Evolutionary conservation across 2,329 filamentous ascomycete species (phyloP).

Genomic region (Scedosporium dehoogii): DNA sequence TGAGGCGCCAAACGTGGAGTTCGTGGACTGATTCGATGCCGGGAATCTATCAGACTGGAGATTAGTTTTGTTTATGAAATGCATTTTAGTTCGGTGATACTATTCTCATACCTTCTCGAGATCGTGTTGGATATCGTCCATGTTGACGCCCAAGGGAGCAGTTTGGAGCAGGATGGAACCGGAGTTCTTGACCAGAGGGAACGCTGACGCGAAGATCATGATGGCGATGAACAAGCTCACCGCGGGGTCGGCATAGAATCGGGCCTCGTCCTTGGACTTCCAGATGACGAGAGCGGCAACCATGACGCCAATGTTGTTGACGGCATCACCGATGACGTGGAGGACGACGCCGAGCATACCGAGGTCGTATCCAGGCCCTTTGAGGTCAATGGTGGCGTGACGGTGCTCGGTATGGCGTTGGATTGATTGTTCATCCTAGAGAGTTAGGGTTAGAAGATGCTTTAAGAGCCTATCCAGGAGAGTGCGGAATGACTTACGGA

Average conservation of each 20-base stretch:
- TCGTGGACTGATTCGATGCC: slow-evolving; percentile 61
- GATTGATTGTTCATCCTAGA: not conserved
- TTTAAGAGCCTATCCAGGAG: slow-evolving; percentile 7
- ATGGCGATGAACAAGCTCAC: slow-evolving; percentile 59
- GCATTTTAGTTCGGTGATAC: not conserved
- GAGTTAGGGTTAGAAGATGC: not conserved
- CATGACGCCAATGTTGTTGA: slow-evolving; percentile 71
- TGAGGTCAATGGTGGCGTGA: slow-evolving; percentile 25
- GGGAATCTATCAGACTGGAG: slow-evolving; percentile 37
- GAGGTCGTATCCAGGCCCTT: slow-evolving; percentile 43
- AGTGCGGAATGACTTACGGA: slow-evolving; percentile 8
- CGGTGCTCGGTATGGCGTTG: slow-evolving; percentile 37
- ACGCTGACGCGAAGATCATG: slow-evolving; percentile 58
- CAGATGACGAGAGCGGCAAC: slow-evolving; percentile 60
- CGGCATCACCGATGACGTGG: slow-evolving; percentile 62
- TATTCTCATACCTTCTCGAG: slow-evolving; percentile 44
- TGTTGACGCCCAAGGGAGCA: slow-evolving; percentile 47
- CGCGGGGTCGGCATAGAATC: slow-evolving; percentile 64
- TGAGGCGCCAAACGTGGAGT: slow-evolving; percentile 63
- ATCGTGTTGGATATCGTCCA: slow-evolving; percentile 57
- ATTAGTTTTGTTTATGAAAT: too few species aligned
- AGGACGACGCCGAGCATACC: slow-evolving; percentile 61
- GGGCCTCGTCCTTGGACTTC: slow-evolving; percentile 43
- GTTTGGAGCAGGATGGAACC: slow-evolving; percentile 60
- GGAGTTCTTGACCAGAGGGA: slow-evolving; percentile 51